A percentile compares a stretch with the other conserved stretches of the same genome.
phyloP scores from a whole-genome alignment of 441 rosid species.

The Gossypium lobatum region DNA sequence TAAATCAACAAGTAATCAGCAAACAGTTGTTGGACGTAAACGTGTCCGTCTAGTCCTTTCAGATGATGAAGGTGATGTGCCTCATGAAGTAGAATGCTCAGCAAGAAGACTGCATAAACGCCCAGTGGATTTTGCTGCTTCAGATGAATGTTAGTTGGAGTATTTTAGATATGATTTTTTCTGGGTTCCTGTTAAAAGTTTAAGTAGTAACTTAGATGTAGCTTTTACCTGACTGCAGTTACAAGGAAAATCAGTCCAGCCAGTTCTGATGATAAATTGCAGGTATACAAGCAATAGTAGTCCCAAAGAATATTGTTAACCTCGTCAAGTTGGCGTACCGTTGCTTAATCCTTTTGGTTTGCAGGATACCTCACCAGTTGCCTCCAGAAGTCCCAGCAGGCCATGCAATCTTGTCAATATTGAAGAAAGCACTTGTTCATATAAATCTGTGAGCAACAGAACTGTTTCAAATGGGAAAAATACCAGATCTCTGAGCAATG shows the following conservation, averaged over 20 bases:
- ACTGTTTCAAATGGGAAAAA: slow-evolving; percentile 29
- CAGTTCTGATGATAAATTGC: slow-evolving; percentile 20
- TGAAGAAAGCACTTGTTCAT: slow-evolving; percentile 67
- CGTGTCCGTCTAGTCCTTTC: slow-evolving; percentile 67
- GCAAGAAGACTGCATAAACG: slow-evolving; percentile 24
- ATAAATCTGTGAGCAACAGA: slow-evolving; percentile 39
- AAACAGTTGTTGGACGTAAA: slow-evolving; percentile 57
- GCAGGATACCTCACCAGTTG: slow-evolving; percentile 33
- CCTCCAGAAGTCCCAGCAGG: slow-evolving; percentile 34
- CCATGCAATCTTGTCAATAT: slow-evolving; percentile 36
- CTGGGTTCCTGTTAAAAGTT: background rate
- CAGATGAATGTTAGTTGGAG: slow-evolving; percentile 45
- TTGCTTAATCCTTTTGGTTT: slow-evolving; percentile 17
- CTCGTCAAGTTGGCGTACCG: slow-evolving; percentile 10
- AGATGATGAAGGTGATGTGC: slow-evolving; percentile 78
- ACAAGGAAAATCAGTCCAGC: slow-evolving; percentile 22
- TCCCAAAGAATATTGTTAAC: slow-evolving; percentile 10
- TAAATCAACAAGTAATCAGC: slow-evolving; percentile 38
- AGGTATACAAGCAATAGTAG: slow-evolving; percentile 27
- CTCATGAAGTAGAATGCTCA: slow-evolving; percentile 33
- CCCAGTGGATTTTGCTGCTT: slow-evolving; percentile 36
- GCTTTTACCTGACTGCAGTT: slow-evolving; percentile 33
- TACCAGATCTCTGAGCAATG: slow-evolving; percentile 33
- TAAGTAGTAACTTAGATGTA: slow-evolving; percentile 14
- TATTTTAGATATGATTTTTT: slow-evolving; percentile 17